Percentiles rank a stretch among this genome's conserved stretches.
phyloP scores from a whole-genome alignment of 371 early-diverging fungal species.

The Paraphysoderma sedebokerense region DNA sequence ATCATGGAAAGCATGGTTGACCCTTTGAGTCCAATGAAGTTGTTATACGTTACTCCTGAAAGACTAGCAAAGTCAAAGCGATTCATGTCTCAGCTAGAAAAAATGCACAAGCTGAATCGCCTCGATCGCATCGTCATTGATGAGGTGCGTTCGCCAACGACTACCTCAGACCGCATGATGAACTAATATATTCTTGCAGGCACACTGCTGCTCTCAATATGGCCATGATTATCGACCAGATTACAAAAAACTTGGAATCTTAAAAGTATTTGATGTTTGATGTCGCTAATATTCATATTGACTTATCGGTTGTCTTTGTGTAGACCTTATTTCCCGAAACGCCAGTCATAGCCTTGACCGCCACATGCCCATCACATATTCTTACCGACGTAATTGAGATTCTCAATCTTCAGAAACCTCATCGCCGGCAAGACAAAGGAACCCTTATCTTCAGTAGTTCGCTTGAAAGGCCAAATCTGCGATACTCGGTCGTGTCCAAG shows the following conservation, averaged over 20 bases:
- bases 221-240: constrained; percentile 68
- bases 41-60: constrained; percentile 87
- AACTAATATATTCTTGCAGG: too few species aligned
- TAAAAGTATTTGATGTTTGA: not conserved
- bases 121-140: constrained; percentile 66
- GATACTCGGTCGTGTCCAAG: constrained; percentile 46
- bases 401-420: constrained; percentile 28
- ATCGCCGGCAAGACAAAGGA: constrained; percentile 10
- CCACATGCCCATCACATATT: constrained; percentile 60
- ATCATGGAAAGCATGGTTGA: constrained; percentile 25
- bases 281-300: not conserved
- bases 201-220: constrained; percentile 61
- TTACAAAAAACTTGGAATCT: too few species aligned
- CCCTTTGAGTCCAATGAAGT: constrained; percentile 11
- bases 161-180: not conserved
- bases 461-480: constrained; percentile 43
- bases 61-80: constrained; percentile 53
- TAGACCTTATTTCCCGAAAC: constrained; percentile 39
- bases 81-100: constrained; percentile 44
- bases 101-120: constrained; percentile 33
- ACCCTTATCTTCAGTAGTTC: constrained; percentile 34
- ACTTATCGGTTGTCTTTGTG: constrained; percentile 22
- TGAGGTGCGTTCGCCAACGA: constrained; percentile 29
- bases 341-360: constrained; percentile 77
- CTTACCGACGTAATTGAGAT: constrained; percentile 43